These are phyloP conservation scores for Fusarium circinatum DNA, from an alignment of 2,329 filamentous ascomycete genomes.

Conservation along the genomic window DNA sequence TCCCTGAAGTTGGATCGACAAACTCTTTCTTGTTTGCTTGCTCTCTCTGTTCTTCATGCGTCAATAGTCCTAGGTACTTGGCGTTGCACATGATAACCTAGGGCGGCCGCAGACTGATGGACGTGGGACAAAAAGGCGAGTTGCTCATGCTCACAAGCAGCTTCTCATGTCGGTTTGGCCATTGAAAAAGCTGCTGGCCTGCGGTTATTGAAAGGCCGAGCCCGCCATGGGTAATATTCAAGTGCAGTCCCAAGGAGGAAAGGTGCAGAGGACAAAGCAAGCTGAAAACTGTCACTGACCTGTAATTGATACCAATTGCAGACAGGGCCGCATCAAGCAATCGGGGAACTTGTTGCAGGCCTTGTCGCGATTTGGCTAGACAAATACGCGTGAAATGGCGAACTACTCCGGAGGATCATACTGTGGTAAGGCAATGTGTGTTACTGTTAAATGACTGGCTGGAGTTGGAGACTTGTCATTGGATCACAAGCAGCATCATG, in stretches of 20 bases:
- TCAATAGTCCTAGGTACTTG: background rate
- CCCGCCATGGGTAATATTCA: constrained; percentile 20
- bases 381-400: constrained; percentile 18
- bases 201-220: constrained; percentile 27
- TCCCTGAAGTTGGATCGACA: constrained; percentile 22
- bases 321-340: constrained; percentile 8
- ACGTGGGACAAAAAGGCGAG: constrained; percentile 30
- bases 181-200: constrained; percentile 19
- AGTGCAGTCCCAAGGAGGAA: constrained; percentile 35
- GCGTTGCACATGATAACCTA: constrained; percentile 26
- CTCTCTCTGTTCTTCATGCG: background rate
- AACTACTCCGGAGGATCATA: constrained; percentile 15
- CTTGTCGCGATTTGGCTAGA: constrained; percentile 22
- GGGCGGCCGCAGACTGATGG: constrained; percentile 22
- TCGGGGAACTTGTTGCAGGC: background rate
- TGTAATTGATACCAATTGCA: constrained; percentile 1
- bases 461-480: background rate
- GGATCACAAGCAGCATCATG: constrained; percentile 12
- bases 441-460: constrained; percentile 3
- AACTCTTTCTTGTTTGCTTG: background rate
- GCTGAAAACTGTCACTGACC: constrained; percentile 34
- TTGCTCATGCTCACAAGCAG: constrained; percentile 16
- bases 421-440: background rate
- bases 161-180: constrained; percentile 11
- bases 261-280: constrained; percentile 39